Conservation (phyloP, 192 early-diverging fungal genomes). For the Coemansia sp. region DNA sequence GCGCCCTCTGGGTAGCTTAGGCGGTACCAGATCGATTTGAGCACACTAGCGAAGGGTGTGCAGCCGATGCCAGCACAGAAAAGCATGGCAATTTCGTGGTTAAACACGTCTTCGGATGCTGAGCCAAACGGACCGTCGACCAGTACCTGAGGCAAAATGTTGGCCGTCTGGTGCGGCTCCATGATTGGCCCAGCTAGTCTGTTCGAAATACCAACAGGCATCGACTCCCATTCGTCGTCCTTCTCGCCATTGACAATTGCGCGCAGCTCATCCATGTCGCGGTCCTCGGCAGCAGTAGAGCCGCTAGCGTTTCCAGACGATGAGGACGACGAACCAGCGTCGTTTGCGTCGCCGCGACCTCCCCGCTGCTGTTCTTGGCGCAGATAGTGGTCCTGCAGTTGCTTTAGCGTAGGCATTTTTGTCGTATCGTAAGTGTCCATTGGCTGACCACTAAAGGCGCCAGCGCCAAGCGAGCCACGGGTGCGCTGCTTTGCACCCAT, state of each 20-base stretch:
- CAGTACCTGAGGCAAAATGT: slow-evolving; percentile 63
- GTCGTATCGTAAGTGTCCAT: slow-evolving; percentile 1
- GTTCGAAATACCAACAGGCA: slow-evolving; percentile 14
- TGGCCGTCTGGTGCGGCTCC: slow-evolving; percentile 33
- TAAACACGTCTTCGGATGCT: slow-evolving; percentile 79
- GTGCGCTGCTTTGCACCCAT: slow-evolving; percentile 4
- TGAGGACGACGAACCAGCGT: neutral
- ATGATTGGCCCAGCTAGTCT: slow-evolving; percentile 1
- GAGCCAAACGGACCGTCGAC: slow-evolving; percentile 79
- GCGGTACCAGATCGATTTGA: slow-evolving; percentile 79
- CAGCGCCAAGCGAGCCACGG: neutral
- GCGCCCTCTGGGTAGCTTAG: slow-evolving; percentile 53
- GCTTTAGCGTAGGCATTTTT: slow-evolving; percentile 46
- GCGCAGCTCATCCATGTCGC: slow-evolving; percentile 30
- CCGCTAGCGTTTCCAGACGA: slow-evolving; percentile 11
- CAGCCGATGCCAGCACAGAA: slow-evolving; percentile 84
- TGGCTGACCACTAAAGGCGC: neutral
- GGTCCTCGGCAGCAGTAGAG: slow-evolving; percentile 22
- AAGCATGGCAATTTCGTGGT: slow-evolving; percentile 73
- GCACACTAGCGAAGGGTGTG: slow-evolving; percentile 79
- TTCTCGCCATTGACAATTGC: slow-evolving; percentile 35
- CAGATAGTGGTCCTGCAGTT: slow-evolving; percentile 50
- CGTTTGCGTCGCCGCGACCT: slow-evolving; percentile 1
- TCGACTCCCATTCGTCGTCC: slow-evolving; percentile 25
- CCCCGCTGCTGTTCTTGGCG: slow-evolving; percentile 13